These are phyloP conservation scores for Dothistroma septosporum DNA, from an alignment of 2,329 filamentous ascomycete genomes.

Conservation along the genomic window DNA sequence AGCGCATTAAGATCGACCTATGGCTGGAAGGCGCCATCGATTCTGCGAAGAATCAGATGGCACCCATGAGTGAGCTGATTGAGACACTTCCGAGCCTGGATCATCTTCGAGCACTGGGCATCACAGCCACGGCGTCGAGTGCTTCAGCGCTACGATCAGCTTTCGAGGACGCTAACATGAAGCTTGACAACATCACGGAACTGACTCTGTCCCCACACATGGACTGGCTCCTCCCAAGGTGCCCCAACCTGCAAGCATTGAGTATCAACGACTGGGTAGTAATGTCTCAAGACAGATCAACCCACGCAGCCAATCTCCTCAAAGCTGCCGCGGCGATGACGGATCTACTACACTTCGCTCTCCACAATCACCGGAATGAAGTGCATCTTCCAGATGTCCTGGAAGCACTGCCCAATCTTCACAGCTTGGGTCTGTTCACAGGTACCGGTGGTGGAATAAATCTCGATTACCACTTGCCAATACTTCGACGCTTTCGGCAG, in stretches of 20 bases:
- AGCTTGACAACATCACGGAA: background rate
- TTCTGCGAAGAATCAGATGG: background rate
- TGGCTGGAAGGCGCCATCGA: background rate
- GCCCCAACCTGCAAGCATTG: background rate
- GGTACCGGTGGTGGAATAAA: background rate
- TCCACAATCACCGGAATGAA: background rate
- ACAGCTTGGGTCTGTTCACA: background rate
- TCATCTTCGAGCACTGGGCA: background rate
- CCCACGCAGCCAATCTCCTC: background rate
- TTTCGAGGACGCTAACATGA: background rate
- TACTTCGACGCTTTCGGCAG: background rate
- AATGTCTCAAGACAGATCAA: background rate
- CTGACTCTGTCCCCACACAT: background rate
- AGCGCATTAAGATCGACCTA: background rate
- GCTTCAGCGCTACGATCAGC: background rate
- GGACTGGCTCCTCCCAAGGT: slow-evolving; percentile 5
- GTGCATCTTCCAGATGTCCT: background rate
- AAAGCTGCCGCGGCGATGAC: background rate
- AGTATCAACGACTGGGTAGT: slow-evolving; percentile 4
- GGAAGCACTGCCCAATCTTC: background rate
- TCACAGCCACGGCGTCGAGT: background rate
- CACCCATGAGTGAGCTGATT: background rate
- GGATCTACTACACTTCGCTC: background rate
- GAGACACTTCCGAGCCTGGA: background rate
- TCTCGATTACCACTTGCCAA: background rate